Base-by-base conservation (phyloP, 1,284 basidiomycete genomes). In the Trametes sp. region DNA sequence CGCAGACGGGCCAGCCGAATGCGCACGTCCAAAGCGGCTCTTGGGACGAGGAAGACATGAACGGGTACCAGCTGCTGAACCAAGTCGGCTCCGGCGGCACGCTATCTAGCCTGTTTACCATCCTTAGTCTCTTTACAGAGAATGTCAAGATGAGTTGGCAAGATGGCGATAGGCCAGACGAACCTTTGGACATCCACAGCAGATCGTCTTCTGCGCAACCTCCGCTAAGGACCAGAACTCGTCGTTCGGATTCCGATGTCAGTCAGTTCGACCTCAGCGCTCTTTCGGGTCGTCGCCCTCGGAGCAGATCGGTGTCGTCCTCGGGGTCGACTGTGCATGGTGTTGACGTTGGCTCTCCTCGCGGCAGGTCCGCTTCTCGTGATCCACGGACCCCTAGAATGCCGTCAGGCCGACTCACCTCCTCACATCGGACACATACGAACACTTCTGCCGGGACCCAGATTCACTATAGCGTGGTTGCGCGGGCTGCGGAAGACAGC, bases 51-150 rank as follows among this genome's bases (percentile, higher is more conserved):
- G 92, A 94, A 73, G 88, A 92, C 65, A 92, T 94, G 84, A 96
- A 96, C 68, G 96, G 95, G 7, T 98, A 95, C 76, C 94, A 96
- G 72, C 81, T 98, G 5, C 83, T 98, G 49, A 98, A 98, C 72
- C 94, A 96, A 79, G 96, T 98, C 31, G 90, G 93, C 42, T 92
- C 90, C n/a, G 96, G 96, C 6, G 95, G 97, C 11, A 99, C 96
- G 0, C 82, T 98, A 16, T 97, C 95, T 42, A 97, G 95, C 71
- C 83, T 98, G 42, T 98, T 99, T 78, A 98, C 95, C 14, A 99
- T 99, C 73, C 84, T 99, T 56, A 93, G 82, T 56, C 70, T 99
- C 51, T 99, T 99, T 78, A 99, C 98, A 1, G 97, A 99, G 76
- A 93, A 98, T 73, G 91, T 99, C 71, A 92, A 96, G 76, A 87